These are phyloP conservation scores for Backusella westeae DNA, from an alignment of 192 early-diverging fungal species.

Conservation along the genomic window DNA sequence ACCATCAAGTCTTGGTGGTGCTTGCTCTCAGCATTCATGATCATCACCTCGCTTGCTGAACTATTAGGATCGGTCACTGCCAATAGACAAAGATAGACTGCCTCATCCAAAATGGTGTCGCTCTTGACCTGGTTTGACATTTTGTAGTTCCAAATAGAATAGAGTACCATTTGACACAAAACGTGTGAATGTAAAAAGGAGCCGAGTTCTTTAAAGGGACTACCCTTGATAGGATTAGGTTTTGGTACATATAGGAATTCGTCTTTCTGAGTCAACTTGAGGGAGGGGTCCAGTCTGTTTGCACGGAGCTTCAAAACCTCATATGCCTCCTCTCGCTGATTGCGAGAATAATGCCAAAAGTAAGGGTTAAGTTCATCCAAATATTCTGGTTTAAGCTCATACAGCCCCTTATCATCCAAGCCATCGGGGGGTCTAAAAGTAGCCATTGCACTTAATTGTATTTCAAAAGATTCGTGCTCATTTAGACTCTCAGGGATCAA, in stretches of 20 bases:
- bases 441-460: conserved; percentile 71
- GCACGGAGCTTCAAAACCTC: conserved; percentile 57
- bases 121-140: conserved; percentile 22
- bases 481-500: conserved; percentile 78
- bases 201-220: conserved; percentile 70
- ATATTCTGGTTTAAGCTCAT: conserved; percentile 86
- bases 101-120: conserved; percentile 78
- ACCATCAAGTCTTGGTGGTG: not conserved
- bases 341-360: conserved; percentile 90
- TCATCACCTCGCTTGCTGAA: conserved; percentile 18
- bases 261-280: conserved; percentile 34
- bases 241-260: conserved; percentile 48
- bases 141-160: conserved; percentile 72
- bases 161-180: conserved; percentile 77
- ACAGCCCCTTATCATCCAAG: conserved; percentile 81
- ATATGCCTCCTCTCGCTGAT: conserved; percentile 88
- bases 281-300: conserved; percentile 2
- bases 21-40: conserved; percentile 32
- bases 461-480: conserved; percentile 66
- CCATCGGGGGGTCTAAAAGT: conserved; percentile 80
- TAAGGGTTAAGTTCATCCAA: conserved; percentile 89
- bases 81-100: conserved; percentile 76
- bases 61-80: conserved; percentile 64
- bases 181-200: conserved; percentile 68
- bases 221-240: conserved; percentile 49